Evolutionary conservation across 306 rosid species (phyloP).

Genomic region (Cicer bijugum): DNA sequence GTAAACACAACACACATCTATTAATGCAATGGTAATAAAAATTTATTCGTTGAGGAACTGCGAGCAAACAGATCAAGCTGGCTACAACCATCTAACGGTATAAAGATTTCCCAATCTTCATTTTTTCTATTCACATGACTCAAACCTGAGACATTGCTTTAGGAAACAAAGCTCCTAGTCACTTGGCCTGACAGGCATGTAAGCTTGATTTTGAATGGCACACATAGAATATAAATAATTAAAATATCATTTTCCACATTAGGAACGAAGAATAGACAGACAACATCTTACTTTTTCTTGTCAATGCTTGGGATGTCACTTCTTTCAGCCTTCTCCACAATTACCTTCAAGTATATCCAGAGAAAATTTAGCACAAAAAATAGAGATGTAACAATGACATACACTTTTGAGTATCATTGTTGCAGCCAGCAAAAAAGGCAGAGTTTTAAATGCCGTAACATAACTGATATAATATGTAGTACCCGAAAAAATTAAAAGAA

Average conservation of each 20-base stretch:
- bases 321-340: slow-evolving; percentile 89
- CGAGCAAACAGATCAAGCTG: neutral
- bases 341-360: slow-evolving; percentile 63
- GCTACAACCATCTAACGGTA: too few relatives aligned
- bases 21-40: neutral
- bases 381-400: slow-evolving; percentile 12
- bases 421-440: neutral
- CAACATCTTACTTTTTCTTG: slow-evolving; percentile 79
- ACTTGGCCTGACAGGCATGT: neutral
- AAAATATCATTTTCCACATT: slow-evolving; percentile 15
- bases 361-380: slow-evolving; percentile 37
- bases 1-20: neutral
- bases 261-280: slow-evolving; percentile 27
- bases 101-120: too few relatives aligned
- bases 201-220: slow-evolving; percentile 10
- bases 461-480: slow-evolving; percentile 21
- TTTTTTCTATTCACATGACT: neutral
- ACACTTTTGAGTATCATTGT: slow-evolving; percentile 24
- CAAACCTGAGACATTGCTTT: neutral
- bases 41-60: neutral
- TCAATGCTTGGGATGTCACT: slow-evolving; percentile 87
- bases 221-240: slow-evolving; percentile 17
- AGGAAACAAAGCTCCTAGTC: neutral
- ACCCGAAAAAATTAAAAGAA: neutral
- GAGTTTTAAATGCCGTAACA: neutral